These are phyloP conservation scores for Sherardia arvensis DNA, from an alignment of 257 asterid species.

Conservation along the genomic window DNA sequence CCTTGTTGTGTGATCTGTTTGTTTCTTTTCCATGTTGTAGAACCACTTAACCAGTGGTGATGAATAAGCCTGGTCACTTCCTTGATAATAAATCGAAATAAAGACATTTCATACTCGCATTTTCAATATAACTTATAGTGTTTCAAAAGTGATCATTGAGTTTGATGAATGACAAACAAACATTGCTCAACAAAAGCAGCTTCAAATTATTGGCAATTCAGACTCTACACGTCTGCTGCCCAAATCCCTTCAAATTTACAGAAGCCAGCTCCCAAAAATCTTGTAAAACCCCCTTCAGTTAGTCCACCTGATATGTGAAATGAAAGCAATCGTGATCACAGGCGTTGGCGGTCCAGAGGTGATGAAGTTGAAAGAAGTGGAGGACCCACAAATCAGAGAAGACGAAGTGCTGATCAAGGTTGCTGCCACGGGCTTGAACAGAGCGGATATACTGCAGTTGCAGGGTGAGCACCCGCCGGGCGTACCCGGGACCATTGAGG, in stretches of 20 bases:
- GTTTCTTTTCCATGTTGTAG: neutral
- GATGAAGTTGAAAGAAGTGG: conserved; percentile 51
- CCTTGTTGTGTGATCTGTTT: conserved; percentile 25
- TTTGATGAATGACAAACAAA: too few species aligned
- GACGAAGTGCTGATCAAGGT: conserved; percentile 69
- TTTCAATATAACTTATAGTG: too few species aligned
- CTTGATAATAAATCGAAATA: neutral
- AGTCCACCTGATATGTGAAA: neutral
- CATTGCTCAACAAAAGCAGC: too few species aligned
- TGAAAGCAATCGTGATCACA: conserved; percentile 86
- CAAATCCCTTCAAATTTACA: too few species aligned
- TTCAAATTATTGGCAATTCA: too few species aligned
- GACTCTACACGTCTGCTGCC: too few species aligned
- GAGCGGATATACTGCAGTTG: conserved; percentile 83
- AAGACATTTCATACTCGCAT: neutral
- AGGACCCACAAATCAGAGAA: conserved; percentile 55
- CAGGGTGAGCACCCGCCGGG: conserved; percentile 73
- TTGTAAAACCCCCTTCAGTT: neutral
- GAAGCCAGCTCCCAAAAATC: neutral
- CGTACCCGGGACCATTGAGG: conserved; percentile 74
- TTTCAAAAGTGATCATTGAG: too few species aligned
- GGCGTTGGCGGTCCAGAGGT: conserved; percentile 76
- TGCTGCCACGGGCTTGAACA: conserved; percentile 74
- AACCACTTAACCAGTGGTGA: too few species aligned
- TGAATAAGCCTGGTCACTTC: neutral